Evolutionary conservation across 768 basidiomycete genomes (phyloP), one percentile per base, ranked within the genome.

Genomic region (Calocybe cyanea): DNA sequence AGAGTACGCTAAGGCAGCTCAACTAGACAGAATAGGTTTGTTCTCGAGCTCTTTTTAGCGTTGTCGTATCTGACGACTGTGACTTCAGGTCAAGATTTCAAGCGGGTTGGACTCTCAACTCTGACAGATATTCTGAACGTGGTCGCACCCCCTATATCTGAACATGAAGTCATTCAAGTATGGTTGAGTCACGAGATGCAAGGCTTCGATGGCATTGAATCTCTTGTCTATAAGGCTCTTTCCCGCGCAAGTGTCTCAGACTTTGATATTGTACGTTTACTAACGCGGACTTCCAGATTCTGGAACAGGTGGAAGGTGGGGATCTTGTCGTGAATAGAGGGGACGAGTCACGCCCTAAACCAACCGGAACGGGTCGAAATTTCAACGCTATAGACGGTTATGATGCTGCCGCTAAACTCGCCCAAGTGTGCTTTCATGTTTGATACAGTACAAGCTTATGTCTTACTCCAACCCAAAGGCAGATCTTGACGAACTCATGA

Each of bases 61-160:
- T 10, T 25, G 33, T 30, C 43, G 15, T 46, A 32, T 28, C 30
- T 33, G 39, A 17, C 41, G 32, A 46, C 38, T 52, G n/a, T 19
- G 40, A 38, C 11, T 33, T 21, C 33, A 42, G 51, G 25, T 57
- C 78, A 93, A 61, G 94, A 96, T 60, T 85, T 98, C 58, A 90
- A 84, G 60, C 78, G 85, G 41, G 87, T 88, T 20, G 91, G 92
- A 21, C 68, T 94, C 30, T 92, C 90, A 8, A 92, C 94, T 2
- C 69, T 98, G 20, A 90, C 81, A 2, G 93, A 95, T 46, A 84
- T 99, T 45, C 71, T 99, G 41, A 95, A 97, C 61, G 95, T 87
- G 21, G 95, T 99, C 49, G 96, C 96, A 0, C 96, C 96, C 33
- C 96, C 96, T 10, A 98, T 98, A 57, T 90, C 94, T 19, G 94